Evolutionary conservation across 257 asterid genomes (phyloP).

Genomic region (Solanum virginianum): DNA sequence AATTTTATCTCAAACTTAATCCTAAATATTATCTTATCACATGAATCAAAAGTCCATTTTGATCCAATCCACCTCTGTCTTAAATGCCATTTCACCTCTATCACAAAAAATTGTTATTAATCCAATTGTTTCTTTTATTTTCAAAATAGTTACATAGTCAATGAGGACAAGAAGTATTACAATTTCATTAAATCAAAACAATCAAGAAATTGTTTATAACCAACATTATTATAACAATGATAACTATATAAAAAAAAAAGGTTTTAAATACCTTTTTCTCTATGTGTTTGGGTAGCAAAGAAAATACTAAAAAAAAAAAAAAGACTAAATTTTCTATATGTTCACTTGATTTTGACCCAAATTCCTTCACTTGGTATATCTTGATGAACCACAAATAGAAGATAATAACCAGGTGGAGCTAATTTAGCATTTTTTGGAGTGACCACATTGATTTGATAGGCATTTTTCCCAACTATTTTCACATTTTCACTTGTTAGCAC

Average conservation of each 20-base stretch:
- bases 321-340: neutral
- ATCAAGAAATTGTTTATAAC: neutral
- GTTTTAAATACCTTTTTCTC: neutral
- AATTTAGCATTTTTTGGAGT: slow-evolving; percentile 1
- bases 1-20: neutral
- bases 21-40: neutral
- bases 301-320: neutral
- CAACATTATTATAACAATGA: neutral
- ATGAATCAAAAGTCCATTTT: neutral
- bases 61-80: neutral
- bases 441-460: neutral
- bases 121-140: neutral
- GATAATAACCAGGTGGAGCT: slow-evolving; percentile 7
- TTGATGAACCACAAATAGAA: slow-evolving; percentile 13
- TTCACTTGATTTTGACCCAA: slow-evolving; percentile 5
- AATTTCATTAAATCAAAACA: neutral
- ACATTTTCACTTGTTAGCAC: neutral
- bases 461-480: neutral
- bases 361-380: slow-evolving; percentile 13
- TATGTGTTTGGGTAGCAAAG: neutral
- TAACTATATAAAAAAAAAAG: neutral
- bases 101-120: neutral
- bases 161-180: neutral
- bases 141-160: neutral
- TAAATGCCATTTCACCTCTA: neutral